Percentiles rank a stretch among this genome's conserved stretches.
phyloP scores from a whole-genome alignment of 108 stramenopile species.

The Nannochloropsis granulata region DNA sequence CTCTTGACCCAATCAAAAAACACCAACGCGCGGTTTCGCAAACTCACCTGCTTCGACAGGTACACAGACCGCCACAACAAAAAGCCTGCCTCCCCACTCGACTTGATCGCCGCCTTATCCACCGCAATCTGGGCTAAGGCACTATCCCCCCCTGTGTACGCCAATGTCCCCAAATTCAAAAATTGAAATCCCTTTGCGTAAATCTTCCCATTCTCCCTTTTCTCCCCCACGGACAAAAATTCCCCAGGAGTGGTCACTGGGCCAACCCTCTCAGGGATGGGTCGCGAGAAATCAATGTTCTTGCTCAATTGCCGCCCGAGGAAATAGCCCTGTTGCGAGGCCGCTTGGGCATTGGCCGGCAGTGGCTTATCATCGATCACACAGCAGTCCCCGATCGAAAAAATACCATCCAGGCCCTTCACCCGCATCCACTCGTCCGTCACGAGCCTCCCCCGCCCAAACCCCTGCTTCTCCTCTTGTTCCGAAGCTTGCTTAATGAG shows the following conservation, averaged over 20 bases:
- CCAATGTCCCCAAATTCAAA: constrained; percentile 77
- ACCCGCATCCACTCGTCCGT: constrained; percentile 78
- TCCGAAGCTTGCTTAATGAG: constrained; percentile 7
- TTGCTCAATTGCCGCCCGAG: constrained; percentile 59
- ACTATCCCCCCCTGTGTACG: constrained; percentile 71
- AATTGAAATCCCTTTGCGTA: constrained; percentile 85
- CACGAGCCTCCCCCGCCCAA: constrained; percentile 54
- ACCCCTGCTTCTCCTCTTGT: constrained; percentile 19
- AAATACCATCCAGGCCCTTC: constrained; percentile 57
- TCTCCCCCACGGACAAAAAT: not conserved
- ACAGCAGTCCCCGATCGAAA: constrained; percentile 77
- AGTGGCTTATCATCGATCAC: constrained; percentile 46
- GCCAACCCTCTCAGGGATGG: constrained; percentile 3
- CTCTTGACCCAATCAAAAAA: constrained; percentile 75
- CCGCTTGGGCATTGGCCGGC: constrained; percentile 80
- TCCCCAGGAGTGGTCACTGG: constrained; percentile 20
- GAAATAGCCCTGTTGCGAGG: constrained; percentile 77
- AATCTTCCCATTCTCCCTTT: not conserved
- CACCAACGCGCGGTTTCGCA: constrained; percentile 68
- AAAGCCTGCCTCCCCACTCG: constrained; percentile 23
- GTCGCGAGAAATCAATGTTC: constrained; percentile 42
- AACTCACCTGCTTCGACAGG: constrained; percentile 69
- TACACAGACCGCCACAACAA: constrained; percentile 54
- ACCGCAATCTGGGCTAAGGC: constrained; percentile 43
- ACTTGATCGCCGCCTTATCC: constrained; percentile 1